phyloP scores from a whole-genome alignment of 129 eudicot genomes.

The Artemisia argyi region DNA sequence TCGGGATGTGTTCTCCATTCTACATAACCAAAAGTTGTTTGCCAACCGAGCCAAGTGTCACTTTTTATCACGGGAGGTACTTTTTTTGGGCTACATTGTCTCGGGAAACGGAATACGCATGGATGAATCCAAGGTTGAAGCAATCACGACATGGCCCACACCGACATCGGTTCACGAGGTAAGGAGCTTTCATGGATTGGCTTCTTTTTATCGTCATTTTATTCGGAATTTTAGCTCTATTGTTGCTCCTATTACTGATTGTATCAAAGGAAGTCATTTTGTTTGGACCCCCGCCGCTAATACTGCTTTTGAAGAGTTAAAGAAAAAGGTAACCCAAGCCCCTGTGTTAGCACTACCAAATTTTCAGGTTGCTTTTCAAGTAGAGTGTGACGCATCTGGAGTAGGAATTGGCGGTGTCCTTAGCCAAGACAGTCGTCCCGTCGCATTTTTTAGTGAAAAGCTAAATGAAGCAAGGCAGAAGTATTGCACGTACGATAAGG shows the following conservation, averaged over 20 bases:
- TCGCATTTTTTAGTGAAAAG: too few species aligned
- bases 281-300: conserved; percentile 3
- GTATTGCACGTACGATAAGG: not conserved
- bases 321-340: not conserved
- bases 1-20: too few species aligned
- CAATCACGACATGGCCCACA: not conserved
- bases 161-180: not conserved
- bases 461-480: not conserved
- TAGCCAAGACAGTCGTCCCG: too few species aligned
- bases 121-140: not conserved
- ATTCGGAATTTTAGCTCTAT: not conserved
- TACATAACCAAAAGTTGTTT: not conserved
- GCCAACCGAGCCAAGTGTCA: not conserved
- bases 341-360: not conserved
- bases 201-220: not conserved
- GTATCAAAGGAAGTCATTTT: conserved; percentile 9
- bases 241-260: not conserved
- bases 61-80: not conserved
- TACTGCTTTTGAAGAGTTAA: not conserved
- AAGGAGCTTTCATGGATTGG: not conserved
- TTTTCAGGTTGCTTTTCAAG: not conserved
- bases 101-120: not conserved
- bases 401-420: too few species aligned
- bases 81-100: not conserved
- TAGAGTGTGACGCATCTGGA: not conserved